phyloP scores from a whole-genome alignment of 257 asterid species.

The Ilex asprella region DNA sequence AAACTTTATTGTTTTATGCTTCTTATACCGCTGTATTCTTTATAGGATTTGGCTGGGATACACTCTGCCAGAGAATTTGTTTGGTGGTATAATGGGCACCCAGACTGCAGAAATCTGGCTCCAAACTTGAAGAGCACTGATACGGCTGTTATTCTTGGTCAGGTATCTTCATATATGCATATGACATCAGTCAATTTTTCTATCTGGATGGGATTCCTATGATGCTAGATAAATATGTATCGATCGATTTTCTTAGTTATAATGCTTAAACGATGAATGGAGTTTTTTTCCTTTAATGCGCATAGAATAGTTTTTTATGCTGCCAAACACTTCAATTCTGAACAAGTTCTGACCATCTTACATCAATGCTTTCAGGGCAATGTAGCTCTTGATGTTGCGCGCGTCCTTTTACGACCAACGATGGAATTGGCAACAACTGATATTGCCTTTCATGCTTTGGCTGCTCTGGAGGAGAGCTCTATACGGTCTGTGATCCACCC shows the following conservation, averaged over 20 bases:
- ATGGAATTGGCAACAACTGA: conserved; percentile 75
- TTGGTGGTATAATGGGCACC: conserved; percentile 99
- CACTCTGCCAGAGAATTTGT: conserved; percentile 87
- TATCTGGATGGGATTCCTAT: no score
- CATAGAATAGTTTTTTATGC: neutral
- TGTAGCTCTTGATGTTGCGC: conserved; percentile 95
- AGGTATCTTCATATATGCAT: conserved; percentile 34
- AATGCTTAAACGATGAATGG: no score
- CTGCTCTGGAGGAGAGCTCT: conserved; percentile 64
- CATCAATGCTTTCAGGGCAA: conserved; percentile 52
- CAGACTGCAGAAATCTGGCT: conserved; percentile 64
- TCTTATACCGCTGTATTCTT: neutral
- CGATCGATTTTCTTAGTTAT: no score
- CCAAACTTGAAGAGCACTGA: conserved; percentile 74
- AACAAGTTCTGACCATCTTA: conserved; percentile 1
- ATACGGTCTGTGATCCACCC: conserved; percentile 47
- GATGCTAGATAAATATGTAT: no score
- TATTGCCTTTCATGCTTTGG: conserved; percentile 74
- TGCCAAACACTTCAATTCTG: neutral
- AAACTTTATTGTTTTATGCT: conserved; percentile 1
- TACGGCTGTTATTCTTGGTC: conserved; percentile 87
- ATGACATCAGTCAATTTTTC: neutral
- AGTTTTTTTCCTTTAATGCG: no score
- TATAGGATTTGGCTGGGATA: conserved; percentile 58
- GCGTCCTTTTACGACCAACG: conserved; percentile 77